phyloP scores from a whole-genome alignment of 2,329 filamentous ascomycete species.

The Colletotrichum spaethianum region DNA sequence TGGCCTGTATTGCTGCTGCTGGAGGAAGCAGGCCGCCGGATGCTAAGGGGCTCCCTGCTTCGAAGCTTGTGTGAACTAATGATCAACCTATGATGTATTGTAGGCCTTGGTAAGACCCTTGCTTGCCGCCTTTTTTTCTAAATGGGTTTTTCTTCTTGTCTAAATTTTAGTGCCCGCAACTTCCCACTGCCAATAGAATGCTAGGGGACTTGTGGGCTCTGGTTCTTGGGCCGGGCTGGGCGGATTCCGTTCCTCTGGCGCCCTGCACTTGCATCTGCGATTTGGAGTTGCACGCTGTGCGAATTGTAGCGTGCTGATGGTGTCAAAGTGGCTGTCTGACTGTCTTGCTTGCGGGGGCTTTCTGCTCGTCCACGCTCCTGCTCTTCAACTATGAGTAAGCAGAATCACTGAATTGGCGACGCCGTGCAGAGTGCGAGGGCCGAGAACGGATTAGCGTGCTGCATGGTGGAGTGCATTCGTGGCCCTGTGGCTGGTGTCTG shows the following conservation, averaged over 20 bases:
- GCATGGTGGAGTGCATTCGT: slow-evolving; percentile 24
- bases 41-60: slow-evolving; percentile 1
- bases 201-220: background rate
- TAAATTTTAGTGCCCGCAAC: slow-evolving; percentile 4
- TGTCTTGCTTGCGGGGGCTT: too few species aligned
- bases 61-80: slow-evolving; percentile 3
- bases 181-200: background rate
- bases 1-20: background rate
- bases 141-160: background rate
- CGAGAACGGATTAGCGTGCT: slow-evolving; percentile 7
- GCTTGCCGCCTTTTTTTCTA: slow-evolving; percentile 17
- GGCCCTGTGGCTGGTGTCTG: slow-evolving; percentile 31
- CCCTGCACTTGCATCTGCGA: slow-evolving; percentile 8
- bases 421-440: background rate
- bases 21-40: background rate
- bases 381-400: slow-evolving; percentile 13
- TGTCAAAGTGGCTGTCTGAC: slow-evolving; percentile 3
- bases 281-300: background rate
- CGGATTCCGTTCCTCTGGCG: slow-evolving; percentile 30
- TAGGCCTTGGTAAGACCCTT: slow-evolving; percentile 26
- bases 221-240: slow-evolving; percentile 31
- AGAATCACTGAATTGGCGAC: background rate
- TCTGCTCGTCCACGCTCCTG: background rate
- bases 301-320: slow-evolving; percentile 12
- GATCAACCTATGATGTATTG: slow-evolving; percentile 38